Percentiles rank a stretch among this genome's conserved stretches.
Evolutionary conservation across 2,329 filamentous ascomycete genomes (phyloP).

Genomic region (Epichloe typhina): DNA sequence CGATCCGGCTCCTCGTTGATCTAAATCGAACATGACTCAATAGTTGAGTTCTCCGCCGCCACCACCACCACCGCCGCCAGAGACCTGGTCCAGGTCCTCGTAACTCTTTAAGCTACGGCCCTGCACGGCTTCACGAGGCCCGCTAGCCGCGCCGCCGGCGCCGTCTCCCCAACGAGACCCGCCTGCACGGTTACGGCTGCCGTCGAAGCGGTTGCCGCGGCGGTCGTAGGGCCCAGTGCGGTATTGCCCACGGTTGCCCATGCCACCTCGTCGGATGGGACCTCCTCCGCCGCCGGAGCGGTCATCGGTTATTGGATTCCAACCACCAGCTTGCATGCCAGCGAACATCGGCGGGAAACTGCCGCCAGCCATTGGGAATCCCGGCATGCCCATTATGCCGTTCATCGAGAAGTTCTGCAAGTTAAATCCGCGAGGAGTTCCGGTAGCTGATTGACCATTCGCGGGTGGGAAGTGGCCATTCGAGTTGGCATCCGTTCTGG

Average conservation of each 20-base stretch:
- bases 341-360: slow-evolving; percentile 43
- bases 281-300: slow-evolving; percentile 49
- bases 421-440: slow-evolving; percentile 87
- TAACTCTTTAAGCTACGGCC: slow-evolving; percentile 92
- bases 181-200: slow-evolving; percentile 36
- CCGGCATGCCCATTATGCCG: slow-evolving; percentile 44
- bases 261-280: slow-evolving; percentile 54
- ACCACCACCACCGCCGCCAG: slow-evolving; percentile 57
- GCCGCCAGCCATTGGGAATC: slow-evolving; percentile 39
- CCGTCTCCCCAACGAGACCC: slow-evolving; percentile 59
- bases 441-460: slow-evolving; percentile 61
- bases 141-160: slow-evolving; percentile 63
- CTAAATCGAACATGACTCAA: slow-evolving; percentile 22
- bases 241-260: slow-evolving; percentile 37
- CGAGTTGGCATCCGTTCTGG: slow-evolving; percentile 83
- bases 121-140: slow-evolving; percentile 81
- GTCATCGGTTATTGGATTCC: slow-evolving; percentile 39
- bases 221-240: slow-evolving; percentile 65
- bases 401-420: slow-evolving; percentile 57
- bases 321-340: slow-evolving; percentile 33
- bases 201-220: slow-evolving; percentile 43
- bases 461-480: slow-evolving; percentile 87
- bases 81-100: slow-evolving; percentile 85
- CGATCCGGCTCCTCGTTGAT: not conserved
- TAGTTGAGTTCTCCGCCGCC: slow-evolving; percentile 85